These are phyloP conservation scores for Alternaria angustiovoidea DNA, from an alignment of 2,329 filamentous ascomycete genomes.

Conservation along the genomic window DNA sequence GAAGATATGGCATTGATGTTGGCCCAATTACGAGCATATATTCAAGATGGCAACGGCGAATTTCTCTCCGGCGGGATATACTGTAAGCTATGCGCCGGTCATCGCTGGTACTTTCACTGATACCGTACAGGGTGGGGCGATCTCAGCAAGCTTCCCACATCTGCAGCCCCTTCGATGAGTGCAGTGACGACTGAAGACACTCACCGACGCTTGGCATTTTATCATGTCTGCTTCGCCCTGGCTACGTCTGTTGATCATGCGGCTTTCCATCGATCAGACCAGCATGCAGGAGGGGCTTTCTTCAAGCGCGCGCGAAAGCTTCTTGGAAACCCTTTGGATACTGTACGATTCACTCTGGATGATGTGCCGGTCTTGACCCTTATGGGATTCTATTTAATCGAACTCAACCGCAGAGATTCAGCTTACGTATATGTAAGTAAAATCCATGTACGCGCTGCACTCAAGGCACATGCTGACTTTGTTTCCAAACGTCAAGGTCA, in stretches of 20 bases:
- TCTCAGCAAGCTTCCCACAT: slow-evolving; percentile 23
- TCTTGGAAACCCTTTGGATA: slow-evolving; percentile 38
- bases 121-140: slow-evolving; percentile 31
- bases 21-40: slow-evolving; percentile 27
- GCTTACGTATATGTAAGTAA: slow-evolving; percentile 37
- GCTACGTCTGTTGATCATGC: slow-evolving; percentile 27
- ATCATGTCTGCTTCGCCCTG: slow-evolving; percentile 38
- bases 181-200: slow-evolving; percentile 29
- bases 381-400: slow-evolving; percentile 40
- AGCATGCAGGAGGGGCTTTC: slow-evolving; percentile 33
- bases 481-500: neutral
- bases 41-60: slow-evolving; percentile 36
- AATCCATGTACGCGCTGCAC: neutral
- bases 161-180: slow-evolving; percentile 19
- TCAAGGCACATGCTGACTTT: neutral
- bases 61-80: slow-evolving; percentile 34
- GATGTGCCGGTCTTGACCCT: slow-evolving; percentile 37
- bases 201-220: slow-evolving; percentile 32
- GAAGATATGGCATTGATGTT: slow-evolving; percentile 34
- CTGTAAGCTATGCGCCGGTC: slow-evolving; percentile 18
- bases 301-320: slow-evolving; percentile 37
- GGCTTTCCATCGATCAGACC: slow-evolving; percentile 19
- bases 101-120: neutral
- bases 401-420: slow-evolving; percentile 39
- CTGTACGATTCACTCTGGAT: slow-evolving; percentile 32